Conservation (phyloP, 345 rosid genomes). For the Odontarrhena argentea region DNA sequence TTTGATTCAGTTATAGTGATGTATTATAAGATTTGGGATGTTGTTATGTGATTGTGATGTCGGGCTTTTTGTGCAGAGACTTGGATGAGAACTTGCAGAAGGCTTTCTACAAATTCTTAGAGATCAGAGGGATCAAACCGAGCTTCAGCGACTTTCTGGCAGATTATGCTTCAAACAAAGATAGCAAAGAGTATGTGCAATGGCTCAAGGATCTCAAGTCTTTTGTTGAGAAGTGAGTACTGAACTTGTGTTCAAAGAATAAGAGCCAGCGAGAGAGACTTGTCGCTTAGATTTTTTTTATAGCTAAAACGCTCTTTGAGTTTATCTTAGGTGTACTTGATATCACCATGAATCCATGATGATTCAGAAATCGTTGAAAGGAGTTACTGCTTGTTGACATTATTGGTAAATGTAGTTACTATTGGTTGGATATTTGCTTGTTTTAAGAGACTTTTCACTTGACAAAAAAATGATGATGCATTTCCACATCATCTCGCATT, state of each 20-base stretch:
- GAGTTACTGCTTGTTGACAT: neutral
- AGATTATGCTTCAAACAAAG: slow-evolving; percentile 58
- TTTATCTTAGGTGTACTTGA: neutral
- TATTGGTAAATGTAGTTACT: neutral
- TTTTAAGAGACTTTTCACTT: neutral
- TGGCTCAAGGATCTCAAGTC: slow-evolving; percentile 64
- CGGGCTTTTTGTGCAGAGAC: slow-evolving; percentile 46
- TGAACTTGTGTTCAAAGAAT: slow-evolving; percentile 12
- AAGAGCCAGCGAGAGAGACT: neutral
- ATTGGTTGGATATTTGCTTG: neutral
- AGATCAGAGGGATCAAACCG: slow-evolving; percentile 66
- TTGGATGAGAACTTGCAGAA: slow-evolving; percentile 72
- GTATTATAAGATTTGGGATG: neutral
- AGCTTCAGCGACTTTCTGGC: slow-evolving; percentile 48
- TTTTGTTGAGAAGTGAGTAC: slow-evolving; percentile 48
- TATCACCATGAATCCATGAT: slow-evolving; percentile 9
- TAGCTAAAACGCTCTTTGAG: slow-evolving; percentile 2
- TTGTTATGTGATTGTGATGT: slow-evolving; percentile 27
- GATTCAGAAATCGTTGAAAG: slow-evolving; percentile 5
- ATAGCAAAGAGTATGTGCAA: slow-evolving; percentile 54
- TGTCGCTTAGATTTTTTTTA: neutral
- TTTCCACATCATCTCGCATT: neutral
- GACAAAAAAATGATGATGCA: neutral
- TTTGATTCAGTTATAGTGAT: neutral
- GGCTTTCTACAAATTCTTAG: slow-evolving; percentile 63